Percentiles rank a stretch among this genome's conserved stretches.
These are phyloP conservation scores for Fistulinella cinereoalba DNA, from an alignment of 1,284 basidiomycete genomes.

Conservation along the genomic window DNA sequence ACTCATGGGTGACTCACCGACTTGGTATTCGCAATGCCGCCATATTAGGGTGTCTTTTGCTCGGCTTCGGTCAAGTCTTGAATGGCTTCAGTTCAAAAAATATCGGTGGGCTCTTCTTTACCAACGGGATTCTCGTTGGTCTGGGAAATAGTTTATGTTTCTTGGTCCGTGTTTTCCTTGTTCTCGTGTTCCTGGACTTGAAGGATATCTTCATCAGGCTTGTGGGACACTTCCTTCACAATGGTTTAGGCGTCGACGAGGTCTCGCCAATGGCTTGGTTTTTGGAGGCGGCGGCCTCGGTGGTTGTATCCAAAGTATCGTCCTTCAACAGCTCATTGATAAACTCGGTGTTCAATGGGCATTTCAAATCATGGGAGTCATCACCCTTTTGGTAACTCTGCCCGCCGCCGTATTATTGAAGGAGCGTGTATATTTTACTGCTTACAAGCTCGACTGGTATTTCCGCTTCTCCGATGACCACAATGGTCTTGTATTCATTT, in stretches of 20 bases:
- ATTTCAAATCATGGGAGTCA: constrained; percentile 35
- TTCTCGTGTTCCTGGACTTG: neutral
- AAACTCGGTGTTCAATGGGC: constrained; percentile 33
- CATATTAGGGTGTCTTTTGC: constrained; percentile 24
- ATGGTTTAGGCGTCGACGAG: constrained; percentile 33
- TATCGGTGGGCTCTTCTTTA: constrained; percentile 30
- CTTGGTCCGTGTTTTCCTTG: constrained; percentile 12
- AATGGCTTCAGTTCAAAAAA: constrained; percentile 28
- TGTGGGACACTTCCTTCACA: constrained; percentile 33
- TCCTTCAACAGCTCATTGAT: constrained; percentile 30
- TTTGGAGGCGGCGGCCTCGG: constrained; percentile 35
- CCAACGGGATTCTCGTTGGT: constrained; percentile 27
- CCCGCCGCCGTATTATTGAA: constrained; percentile 33
- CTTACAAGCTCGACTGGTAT: constrained; percentile 19
- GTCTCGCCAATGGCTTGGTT: constrained; percentile 35
- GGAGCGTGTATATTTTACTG: constrained; percentile 22
- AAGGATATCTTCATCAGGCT: constrained; percentile 11
- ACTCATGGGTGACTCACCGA: constrained; percentile 26
- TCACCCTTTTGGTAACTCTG: constrained; percentile 28
- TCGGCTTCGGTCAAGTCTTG: constrained; percentile 29
- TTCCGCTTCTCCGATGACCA: neutral
- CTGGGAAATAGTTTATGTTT: constrained; percentile 22
- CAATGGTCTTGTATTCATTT: neutral
- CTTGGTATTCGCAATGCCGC: constrained; percentile 27
- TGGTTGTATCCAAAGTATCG: constrained; percentile 31